phyloP scores from a whole-genome alignment of 495 filamentous ascomycete genomes.

The Cercophora scortea region DNA sequence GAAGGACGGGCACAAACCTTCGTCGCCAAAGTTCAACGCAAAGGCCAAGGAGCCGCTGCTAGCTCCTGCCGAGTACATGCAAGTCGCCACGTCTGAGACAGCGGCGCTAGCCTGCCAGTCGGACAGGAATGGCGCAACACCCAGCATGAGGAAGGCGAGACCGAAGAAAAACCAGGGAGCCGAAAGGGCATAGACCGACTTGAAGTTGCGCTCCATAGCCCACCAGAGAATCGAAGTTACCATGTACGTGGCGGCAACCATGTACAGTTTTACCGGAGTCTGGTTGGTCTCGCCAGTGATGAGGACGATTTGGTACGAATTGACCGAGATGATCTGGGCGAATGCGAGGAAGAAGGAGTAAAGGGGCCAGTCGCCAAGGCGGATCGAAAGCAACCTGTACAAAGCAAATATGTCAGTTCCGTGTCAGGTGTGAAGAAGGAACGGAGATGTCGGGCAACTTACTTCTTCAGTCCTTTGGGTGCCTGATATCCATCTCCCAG shows the following conservation, averaged over 20 bases:
- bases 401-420: no score
- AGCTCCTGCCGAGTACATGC: constrained; percentile 52
- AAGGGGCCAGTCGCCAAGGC: constrained; percentile 58
- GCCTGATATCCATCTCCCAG: constrained; percentile 58
- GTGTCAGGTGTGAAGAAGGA: no score
- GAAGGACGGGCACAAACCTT: constrained; percentile 24
- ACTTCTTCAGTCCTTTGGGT: constrained; percentile 55
- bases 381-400: constrained; percentile 23
- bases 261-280: constrained; percentile 53
- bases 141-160: constrained; percentile 42
- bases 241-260: constrained; percentile 55
- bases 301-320: constrained; percentile 62
- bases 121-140: constrained; percentile 47
- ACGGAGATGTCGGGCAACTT: constrained; percentile 1
- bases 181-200: constrained; percentile 49
- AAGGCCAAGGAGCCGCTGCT: constrained; percentile 55
- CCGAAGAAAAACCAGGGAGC: constrained; percentile 58
- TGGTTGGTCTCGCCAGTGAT: constrained; percentile 53
- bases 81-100: constrained; percentile 52
- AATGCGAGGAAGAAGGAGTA: constrained; percentile 65
- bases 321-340: constrained; percentile 59
- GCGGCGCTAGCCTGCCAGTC: constrained; percentile 33
- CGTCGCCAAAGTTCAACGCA: constrained; percentile 60
- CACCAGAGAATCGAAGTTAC: constrained; percentile 54
- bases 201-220: constrained; percentile 48